Evolutionary conservation across 169 alveolate species (phyloP).

Genomic region (Cryptosporidium muris): DNA sequence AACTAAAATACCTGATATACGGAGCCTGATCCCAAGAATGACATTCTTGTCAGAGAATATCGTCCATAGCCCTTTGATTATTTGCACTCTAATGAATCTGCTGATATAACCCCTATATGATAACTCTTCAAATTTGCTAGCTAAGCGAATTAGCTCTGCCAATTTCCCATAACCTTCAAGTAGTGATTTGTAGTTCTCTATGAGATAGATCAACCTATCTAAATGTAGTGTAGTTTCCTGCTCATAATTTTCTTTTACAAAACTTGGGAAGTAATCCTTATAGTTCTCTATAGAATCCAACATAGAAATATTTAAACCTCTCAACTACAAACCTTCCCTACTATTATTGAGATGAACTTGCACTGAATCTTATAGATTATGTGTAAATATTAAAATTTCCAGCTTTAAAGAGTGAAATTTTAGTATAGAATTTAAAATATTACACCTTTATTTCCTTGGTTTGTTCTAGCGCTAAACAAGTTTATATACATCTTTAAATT

Average conservation of each 20-base stretch:
- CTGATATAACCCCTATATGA: slow-evolving; percentile 21
- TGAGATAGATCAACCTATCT: background rate
- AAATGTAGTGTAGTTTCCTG: slow-evolving; percentile 25
- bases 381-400: background rate
- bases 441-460: background rate
- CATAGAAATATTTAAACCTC: background rate
- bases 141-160: slow-evolving; percentile 9
- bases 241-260: slow-evolving; percentile 28
- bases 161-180: background rate
- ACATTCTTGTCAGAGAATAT: background rate
- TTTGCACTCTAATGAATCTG: slow-evolving; percentile 6
- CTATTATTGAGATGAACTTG: background rate
- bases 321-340: background rate
- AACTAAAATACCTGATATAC: slow-evolving; percentile 35
- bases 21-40: slow-evolving; percentile 1
- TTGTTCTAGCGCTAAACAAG: background rate
- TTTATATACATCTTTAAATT: background rate
- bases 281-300: slow-evolving; percentile 32
- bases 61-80: slow-evolving; percentile 32
- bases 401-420: background rate
- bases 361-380: background rate
- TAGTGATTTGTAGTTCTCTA: background rate
- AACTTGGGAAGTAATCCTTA: slow-evolving; percentile 57
- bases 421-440: background rate
- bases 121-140: slow-evolving; percentile 31